These are phyloP conservation scores for Datisca glomerata DNA, from an alignment of 306 rosid genomes.

Conservation along the genomic window DNA sequence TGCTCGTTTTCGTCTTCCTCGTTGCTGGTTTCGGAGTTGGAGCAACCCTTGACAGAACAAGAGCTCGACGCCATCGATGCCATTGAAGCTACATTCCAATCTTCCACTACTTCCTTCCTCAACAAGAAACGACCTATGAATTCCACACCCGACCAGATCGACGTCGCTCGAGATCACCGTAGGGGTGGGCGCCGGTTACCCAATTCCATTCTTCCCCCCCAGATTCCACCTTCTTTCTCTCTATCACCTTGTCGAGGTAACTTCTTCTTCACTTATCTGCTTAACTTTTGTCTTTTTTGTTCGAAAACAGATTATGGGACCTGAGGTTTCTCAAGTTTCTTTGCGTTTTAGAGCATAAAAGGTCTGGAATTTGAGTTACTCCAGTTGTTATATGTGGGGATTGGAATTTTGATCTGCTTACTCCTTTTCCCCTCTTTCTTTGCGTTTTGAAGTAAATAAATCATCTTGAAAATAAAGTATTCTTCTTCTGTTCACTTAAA, in stretches of 20 bases:
- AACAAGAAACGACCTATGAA: conserved; percentile 21
- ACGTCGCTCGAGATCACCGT: conserved; percentile 2
- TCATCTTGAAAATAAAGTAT: background rate
- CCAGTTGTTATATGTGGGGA: background rate
- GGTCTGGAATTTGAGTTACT: background rate
- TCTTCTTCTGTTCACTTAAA: conserved; percentile 14
- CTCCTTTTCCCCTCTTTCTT: background rate
- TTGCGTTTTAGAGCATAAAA: background rate
- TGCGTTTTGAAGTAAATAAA: background rate
- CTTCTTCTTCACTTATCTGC: background rate
- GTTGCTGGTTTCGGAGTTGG: conserved; percentile 18
- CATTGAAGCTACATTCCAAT: conserved; percentile 35
- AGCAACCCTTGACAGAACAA: conserved; percentile 47
- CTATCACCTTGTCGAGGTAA: conserved; percentile 43
- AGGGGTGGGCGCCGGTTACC: conserved; percentile 44
- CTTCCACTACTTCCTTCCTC: conserved; percentile 16
- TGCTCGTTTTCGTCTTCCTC: conserved; percentile 4
- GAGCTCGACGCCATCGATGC: conserved; percentile 39
- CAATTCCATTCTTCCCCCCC: conserved; percentile 44
- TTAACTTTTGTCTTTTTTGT: background rate
- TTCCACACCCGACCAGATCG: background rate
- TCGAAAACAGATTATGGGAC: background rate
- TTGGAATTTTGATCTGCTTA: background rate
- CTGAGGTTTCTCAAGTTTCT: background rate
- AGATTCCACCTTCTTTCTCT: conserved; percentile 31